phyloP scores from a whole-genome alignment of 1,139 yeast genomes.

The Spathaspora sp. region DNA sequence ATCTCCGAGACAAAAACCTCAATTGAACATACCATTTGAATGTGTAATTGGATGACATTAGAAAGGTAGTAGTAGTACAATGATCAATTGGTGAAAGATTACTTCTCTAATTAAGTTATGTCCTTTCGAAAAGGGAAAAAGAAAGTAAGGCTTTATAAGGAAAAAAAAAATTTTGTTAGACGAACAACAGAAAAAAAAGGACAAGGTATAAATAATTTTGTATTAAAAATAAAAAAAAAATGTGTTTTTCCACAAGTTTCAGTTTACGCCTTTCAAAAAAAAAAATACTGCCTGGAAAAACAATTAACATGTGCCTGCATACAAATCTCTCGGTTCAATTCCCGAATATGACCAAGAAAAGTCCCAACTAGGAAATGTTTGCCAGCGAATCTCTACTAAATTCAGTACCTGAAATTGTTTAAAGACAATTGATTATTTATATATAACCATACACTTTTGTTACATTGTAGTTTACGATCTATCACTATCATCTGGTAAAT shows the following conservation, averaged over 20 bases:
- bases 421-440: too few species aligned
- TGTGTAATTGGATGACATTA: constrained; percentile 27
- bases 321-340: neutral
- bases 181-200: neutral
- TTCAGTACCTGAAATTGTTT: too few species aligned
- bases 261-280: neutral
- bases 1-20: neutral
- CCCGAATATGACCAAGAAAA: neutral
- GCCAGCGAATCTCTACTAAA: too few species aligned
- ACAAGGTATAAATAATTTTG: neutral
- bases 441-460: neutral
- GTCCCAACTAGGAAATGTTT: neutral
- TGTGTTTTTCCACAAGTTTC: neutral
- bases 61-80: neutral
- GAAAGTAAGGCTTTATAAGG: constrained; percentile 1
- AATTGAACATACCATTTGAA: constrained; percentile 29
- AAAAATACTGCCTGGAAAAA: neutral
- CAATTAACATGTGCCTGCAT: constrained; percentile 1
- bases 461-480: constrained; percentile 1
- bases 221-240: neutral
- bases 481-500: constrained; percentile 3
- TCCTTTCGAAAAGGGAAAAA: constrained; percentile 1
- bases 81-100: neutral
- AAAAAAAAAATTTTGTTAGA: constrained; percentile 1
- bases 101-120: neutral